A percentile compares a stretch with the other conserved stretches of the same genome.
Evolutionary conservation across 805 yeast species (phyloP).

Genomic region (Diddensiella santjacobensis): DNA sequence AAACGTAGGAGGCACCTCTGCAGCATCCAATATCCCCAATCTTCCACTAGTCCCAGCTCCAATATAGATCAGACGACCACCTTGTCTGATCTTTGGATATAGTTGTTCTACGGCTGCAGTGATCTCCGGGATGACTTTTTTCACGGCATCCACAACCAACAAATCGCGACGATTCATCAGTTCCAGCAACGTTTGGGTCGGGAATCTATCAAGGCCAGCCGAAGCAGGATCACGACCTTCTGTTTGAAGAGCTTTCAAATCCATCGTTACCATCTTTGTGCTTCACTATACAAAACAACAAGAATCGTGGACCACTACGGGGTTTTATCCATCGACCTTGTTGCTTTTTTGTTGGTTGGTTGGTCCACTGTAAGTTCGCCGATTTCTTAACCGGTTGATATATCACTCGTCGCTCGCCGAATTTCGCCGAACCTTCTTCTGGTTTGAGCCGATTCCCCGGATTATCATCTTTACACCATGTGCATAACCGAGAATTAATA

Average conservation of each 20-base stretch:
- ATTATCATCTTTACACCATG: not conserved
- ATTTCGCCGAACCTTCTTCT: not conserved
- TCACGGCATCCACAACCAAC: conserved; percentile 17
- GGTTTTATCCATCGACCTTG: not conserved
- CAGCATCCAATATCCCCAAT: conserved; percentile 28
- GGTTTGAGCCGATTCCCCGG: not conserved
- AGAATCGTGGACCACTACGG: not conserved
- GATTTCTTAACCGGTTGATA: too few species aligned
- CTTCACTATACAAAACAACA: not conserved
- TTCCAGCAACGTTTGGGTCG: conserved; percentile 21
- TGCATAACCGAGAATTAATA: too few species aligned
- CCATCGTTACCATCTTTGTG: conserved; percentile 1
- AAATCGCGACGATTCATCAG: conserved; percentile 25
- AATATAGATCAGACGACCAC: conserved; percentile 30
- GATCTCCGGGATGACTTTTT: conserved; percentile 15
- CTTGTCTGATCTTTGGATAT: conserved; percentile 21
- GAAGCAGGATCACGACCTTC: conserved; percentile 25
- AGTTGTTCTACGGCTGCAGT: conserved; percentile 24
- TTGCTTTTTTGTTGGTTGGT: too few species aligned
- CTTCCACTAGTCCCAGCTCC: conserved; percentile 30
- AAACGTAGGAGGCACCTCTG: conserved; percentile 30
- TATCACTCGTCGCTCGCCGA: not conserved
- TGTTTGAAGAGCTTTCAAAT: conserved; percentile 21
- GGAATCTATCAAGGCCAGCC: conserved; percentile 18
- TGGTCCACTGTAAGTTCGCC: not conserved